These are phyloP conservation scores for Mycena polygramma DNA, from an alignment of 768 basidiomycete genomes.

Conservation along the genomic window DNA sequence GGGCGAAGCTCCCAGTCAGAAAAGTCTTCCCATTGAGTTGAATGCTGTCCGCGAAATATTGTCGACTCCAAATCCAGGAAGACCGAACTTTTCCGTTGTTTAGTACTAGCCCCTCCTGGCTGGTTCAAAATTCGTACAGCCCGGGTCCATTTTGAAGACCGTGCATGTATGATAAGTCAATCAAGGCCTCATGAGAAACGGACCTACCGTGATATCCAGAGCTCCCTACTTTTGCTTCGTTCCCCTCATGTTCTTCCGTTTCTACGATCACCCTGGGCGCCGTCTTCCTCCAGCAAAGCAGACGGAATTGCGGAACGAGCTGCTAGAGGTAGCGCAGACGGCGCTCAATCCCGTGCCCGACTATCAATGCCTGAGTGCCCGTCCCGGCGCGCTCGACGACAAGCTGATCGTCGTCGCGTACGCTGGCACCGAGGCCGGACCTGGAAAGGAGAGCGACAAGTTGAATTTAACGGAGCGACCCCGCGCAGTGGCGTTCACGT, in stretches of 20 bases:
- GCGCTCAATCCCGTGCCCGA: slow-evolving; percentile 23
- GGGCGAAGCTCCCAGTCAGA: too few relatives aligned
- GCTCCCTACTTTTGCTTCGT: too few relatives aligned
- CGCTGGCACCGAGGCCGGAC: neutral
- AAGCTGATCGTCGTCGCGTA: slow-evolving; percentile 30
- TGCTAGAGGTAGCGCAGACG: slow-evolving; percentile 13
- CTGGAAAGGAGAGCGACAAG: neutral
- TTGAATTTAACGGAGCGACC: neutral
- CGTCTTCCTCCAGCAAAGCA: slow-evolving; percentile 6
- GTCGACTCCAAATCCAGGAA: too few relatives aligned
- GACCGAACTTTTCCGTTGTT: too few relatives aligned
- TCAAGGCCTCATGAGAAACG: too few relatives aligned
- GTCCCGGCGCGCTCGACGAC: slow-evolving; percentile 24
- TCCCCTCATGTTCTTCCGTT: slow-evolving; percentile 22
- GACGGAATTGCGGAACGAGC: slow-evolving; percentile 10
- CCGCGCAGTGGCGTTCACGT: slow-evolving; percentile 25
- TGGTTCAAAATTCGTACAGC: too few relatives aligned
- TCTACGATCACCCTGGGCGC: slow-evolving; percentile 25
- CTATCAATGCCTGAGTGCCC: slow-evolving; percentile 28
- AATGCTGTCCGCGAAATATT: too few relatives aligned
- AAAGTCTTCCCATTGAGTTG: too few relatives aligned
- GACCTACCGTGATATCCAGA: too few relatives aligned
- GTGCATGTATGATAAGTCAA: too few relatives aligned
- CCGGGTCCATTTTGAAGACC: too few relatives aligned
- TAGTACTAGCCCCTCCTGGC: too few relatives aligned